phyloP scores from a whole-genome alignment of 495 filamentous ascomycete genomes.

The Thozetella sp. region DNA sequence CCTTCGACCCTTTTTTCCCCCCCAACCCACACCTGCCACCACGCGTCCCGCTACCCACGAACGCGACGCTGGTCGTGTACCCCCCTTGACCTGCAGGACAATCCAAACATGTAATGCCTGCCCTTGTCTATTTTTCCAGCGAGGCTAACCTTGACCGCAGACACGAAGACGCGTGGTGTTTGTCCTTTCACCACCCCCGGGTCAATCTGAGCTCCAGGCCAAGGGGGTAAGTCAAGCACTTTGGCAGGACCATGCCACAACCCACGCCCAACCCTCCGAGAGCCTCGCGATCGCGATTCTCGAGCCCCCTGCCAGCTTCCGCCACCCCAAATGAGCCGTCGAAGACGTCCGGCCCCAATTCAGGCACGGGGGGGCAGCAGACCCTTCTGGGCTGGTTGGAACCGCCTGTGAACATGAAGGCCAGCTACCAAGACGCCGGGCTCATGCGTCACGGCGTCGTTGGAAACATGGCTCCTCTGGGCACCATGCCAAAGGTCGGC shows the following conservation, averaged over 20 bases:
- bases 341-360: slow-evolving; percentile 24
- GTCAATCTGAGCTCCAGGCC: slow-evolving; percentile 9
- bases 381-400: slow-evolving; percentile 68
- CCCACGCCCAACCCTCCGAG: slow-evolving; percentile 25
- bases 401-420: slow-evolving; percentile 64
- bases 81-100: slow-evolving; percentile 15
- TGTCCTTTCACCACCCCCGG: slow-evolving; percentile 2
- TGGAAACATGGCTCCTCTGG: slow-evolving; percentile 71
- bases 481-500: slow-evolving; percentile 58
- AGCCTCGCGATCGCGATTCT: slow-evolving; percentile 51
- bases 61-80: slow-evolving; percentile 18
- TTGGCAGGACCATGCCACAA: slow-evolving; percentile 26
- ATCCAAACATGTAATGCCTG: slow-evolving; percentile 15
- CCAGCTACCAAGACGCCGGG: slow-evolving; percentile 72
- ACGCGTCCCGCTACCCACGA: slow-evolving; percentile 5
- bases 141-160: slow-evolving; percentile 29
- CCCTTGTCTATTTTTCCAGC: not conserved
- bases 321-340: slow-evolving; percentile 33
- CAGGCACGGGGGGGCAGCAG: slow-evolving; percentile 27
- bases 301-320: slow-evolving; percentile 50
- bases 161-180: slow-evolving; percentile 12
- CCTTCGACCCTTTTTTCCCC: not conserved
- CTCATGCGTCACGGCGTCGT: slow-evolving; percentile 64
- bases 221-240: not conserved
- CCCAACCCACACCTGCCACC: not conserved